These are phyloP conservation scores for Vaccinium myrtillus DNA, from an alignment of 148 eudicot species.

Conservation along the genomic window DNA sequence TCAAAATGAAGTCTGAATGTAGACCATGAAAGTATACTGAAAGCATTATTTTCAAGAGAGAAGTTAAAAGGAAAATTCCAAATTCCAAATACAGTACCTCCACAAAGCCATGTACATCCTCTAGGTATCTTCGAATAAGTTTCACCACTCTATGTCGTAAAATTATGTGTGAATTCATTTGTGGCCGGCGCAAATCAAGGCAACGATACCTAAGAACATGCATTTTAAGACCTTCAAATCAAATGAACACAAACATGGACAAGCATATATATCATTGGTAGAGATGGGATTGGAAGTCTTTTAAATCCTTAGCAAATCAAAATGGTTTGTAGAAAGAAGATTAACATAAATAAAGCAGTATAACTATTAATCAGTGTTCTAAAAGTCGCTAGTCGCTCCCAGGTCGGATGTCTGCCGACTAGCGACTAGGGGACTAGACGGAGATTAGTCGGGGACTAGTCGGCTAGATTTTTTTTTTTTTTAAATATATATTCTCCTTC, in stretches of 20 bases:
- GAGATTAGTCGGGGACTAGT: too few species aligned
- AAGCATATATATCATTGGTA: background rate
- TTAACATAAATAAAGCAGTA: background rate
- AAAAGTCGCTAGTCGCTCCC: too few species aligned
- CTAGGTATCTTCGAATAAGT: conserved; percentile 78
- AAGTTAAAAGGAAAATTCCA: conserved; percentile 1
- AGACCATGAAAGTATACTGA: background rate
- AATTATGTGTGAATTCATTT: conserved; percentile 70
- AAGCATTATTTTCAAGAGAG: conserved; percentile 7
- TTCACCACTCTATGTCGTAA: conserved; percentile 82
- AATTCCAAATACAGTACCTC: conserved; percentile 50
- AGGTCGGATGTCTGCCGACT: too few species aligned
- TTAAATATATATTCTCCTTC: too few species aligned
- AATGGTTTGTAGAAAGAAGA: background rate
- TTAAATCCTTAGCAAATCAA: background rate
- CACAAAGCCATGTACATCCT: conserved; percentile 83
- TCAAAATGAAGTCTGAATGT: conserved; percentile 23
- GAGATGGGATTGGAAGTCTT: background rate
- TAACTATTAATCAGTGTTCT: too few species aligned
- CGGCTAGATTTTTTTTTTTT: too few species aligned
- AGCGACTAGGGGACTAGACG: too few species aligned
- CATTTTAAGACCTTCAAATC: conserved; percentile 11
- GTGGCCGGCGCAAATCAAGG: conserved; percentile 84
- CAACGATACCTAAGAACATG: conserved; percentile 70
- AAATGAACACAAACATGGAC: background rate